Evolutionary conservation across 441 rosid species (phyloP).

Genomic region (Sinapis alba): DNA sequence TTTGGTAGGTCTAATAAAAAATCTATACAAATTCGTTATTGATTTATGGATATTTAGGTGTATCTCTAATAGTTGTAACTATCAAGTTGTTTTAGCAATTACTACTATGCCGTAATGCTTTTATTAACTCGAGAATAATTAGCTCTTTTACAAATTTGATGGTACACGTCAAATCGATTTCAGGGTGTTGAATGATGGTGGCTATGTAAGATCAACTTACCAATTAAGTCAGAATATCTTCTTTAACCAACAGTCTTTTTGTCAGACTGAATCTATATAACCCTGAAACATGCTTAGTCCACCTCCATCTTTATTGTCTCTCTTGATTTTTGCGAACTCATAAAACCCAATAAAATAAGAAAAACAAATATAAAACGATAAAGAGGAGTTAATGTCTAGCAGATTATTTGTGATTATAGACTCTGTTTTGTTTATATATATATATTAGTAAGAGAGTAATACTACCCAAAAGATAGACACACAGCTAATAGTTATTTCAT

Average conservation of each 20-base stretch:
- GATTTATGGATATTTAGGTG: constrained; percentile 15
- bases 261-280: constrained; percentile 9
- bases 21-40: constrained; percentile 1
- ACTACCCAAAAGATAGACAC: not conserved
- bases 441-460: not conserved
- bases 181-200: constrained; percentile 32
- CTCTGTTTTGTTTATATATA: not conserved
- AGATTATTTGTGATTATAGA: not conserved
- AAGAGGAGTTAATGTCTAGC: constrained; percentile 1
- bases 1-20: not conserved
- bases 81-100: constrained; percentile 13
- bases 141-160: constrained; percentile 17
- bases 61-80: not conserved
- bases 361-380: not conserved
- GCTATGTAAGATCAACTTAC: constrained; percentile 10
- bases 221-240: not conserved
- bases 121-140: constrained; percentile 26
- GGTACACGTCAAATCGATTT: constrained; percentile 30
- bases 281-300: constrained; percentile 9
- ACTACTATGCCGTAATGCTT: constrained; percentile 17
- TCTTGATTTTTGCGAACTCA: constrained; percentile 9
- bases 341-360: not conserved
- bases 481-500: not conserved
- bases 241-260: constrained; percentile 25
- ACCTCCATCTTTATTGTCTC: constrained; percentile 2